Evolutionary conservation across 352 stramenopile species (phyloP).

Genomic region (Phytophthora brassicae): DNA sequence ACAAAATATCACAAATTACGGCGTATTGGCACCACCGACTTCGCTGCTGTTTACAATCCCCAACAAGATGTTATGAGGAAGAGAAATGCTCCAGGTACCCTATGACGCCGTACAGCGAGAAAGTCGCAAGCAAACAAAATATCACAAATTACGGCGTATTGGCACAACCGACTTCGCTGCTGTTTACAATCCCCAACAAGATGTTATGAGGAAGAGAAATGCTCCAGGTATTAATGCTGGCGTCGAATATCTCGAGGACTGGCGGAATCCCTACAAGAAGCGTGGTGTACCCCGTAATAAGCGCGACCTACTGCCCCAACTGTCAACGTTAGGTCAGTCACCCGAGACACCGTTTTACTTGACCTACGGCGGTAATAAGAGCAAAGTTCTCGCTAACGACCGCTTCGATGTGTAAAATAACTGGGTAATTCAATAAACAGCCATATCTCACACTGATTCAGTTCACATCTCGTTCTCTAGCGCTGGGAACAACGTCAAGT

Average conservation of each 20-base stretch:
- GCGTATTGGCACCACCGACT: slow-evolving; percentile 43
- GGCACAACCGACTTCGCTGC: slow-evolving; percentile 47
- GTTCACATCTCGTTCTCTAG: slow-evolving; percentile 8
- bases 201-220: slow-evolving; percentile 42
- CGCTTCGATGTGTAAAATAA: slow-evolving; percentile 58
- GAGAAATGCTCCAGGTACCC: slow-evolving; percentile 40
- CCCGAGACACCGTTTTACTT: slow-evolving; percentile 60
- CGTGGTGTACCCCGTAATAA: slow-evolving; percentile 51
- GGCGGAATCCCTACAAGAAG: slow-evolving; percentile 74
- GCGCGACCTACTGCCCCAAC: slow-evolving; percentile 46
- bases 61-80: slow-evolving; percentile 40
- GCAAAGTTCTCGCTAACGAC: slow-evolving; percentile 65
- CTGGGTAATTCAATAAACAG: neutral
- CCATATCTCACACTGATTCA: neutral
- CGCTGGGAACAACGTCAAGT: slow-evolving; percentile 1
- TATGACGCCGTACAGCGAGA: slow-evolving; percentile 48
- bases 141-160: slow-evolving; percentile 57
- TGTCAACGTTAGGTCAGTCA: slow-evolving; percentile 47
- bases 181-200: slow-evolving; percentile 49
- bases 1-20: slow-evolving; percentile 68
- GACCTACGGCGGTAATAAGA: slow-evolving; percentile 63
- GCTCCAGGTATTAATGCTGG: slow-evolving; percentile 54
- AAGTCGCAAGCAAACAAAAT: slow-evolving; percentile 59
- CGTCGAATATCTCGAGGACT: slow-evolving; percentile 59
- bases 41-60: slow-evolving; percentile 52